Percentiles rank a stretch among this genome's conserved stretches.
These are phyloP conservation scores for Fonsecaea pugnacius DNA, from an alignment of 2,329 filamentous ascomycete genomes.

Conservation along the genomic window DNA sequence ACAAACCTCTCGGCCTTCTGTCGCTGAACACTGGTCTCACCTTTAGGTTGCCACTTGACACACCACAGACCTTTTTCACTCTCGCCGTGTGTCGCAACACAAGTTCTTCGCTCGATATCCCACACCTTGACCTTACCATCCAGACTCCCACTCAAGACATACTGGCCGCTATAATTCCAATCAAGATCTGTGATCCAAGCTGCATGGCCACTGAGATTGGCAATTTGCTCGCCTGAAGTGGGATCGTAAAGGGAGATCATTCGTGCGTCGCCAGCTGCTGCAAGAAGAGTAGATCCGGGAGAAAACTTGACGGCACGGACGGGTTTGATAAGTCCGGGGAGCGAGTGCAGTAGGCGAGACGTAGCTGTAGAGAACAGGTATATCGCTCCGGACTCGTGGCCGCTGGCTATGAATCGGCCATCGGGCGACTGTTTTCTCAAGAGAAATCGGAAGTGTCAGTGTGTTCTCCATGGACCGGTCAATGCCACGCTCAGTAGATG, in stretches of 20 bases:
- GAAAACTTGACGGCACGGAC: slow-evolving; percentile 87
- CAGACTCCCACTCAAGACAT: slow-evolving; percentile 81
- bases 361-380: slow-evolving; percentile 91
- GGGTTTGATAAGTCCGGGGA: slow-evolving; percentile 82
- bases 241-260: slow-evolving; percentile 93
- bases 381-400: slow-evolving; percentile 87
- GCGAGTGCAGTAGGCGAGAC: slow-evolving; percentile 79
- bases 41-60: slow-evolving; percentile 80
- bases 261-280: slow-evolving; percentile 85
- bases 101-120: slow-evolving; percentile 80
- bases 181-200: slow-evolving; percentile 91
- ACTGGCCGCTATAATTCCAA: slow-evolving; percentile 93
- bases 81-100: slow-evolving; percentile 92
- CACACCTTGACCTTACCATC: slow-evolving; percentile 96
- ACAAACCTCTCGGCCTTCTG: slow-evolving; percentile 70
- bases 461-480: background rate
- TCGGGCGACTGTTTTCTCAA: slow-evolving; percentile 57
- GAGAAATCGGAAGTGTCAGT: slow-evolving; percentile 1
- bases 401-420: slow-evolving; percentile 84
- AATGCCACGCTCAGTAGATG: background rate
- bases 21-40: slow-evolving; percentile 46
- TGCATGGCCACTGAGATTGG: slow-evolving; percentile 76
- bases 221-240: slow-evolving; percentile 87
- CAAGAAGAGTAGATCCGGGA: slow-evolving; percentile 79
- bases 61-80: slow-evolving; percentile 83